Conservation (phyloP, 768 basidiomycete species). For the Lactifluus piperatus region DNA sequence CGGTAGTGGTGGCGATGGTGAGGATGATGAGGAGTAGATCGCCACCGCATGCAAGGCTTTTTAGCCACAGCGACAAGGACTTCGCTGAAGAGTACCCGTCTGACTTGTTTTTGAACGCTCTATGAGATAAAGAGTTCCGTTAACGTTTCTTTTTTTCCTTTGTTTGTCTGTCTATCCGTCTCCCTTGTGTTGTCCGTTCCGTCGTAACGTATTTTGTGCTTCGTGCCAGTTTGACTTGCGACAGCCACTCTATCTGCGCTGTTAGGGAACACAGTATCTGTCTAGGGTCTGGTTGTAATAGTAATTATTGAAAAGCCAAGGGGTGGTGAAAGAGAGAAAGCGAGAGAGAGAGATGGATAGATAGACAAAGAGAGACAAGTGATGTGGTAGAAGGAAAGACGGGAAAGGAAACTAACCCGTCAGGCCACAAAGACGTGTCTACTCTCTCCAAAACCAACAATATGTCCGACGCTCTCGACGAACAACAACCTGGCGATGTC, state of each 20-base stretch:
- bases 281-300: conserved; percentile 13
- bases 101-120: conserved; percentile 10
- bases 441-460: not conserved
- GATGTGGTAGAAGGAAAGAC: conserved; percentile 2
- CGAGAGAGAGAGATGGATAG: not conserved
- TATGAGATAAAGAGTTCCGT: conserved; percentile 9
- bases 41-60: conserved; percentile 3
- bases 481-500: conserved; percentile 12
- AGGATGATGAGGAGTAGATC: conserved; percentile 38
- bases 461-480: conserved; percentile 7
- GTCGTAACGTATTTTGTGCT: conserved; percentile 18
- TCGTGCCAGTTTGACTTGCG: conserved; percentile 6
- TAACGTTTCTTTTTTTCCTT: not conserved
- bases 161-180: not conserved
- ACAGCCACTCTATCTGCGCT: conserved; percentile 16
- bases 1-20: conserved; percentile 33
- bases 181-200: conserved; percentile 11
- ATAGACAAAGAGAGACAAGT: no score
- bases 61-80: not conserved
- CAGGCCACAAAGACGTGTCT: no score
- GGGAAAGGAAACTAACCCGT: no score
- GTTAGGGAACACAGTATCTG: conserved; percentile 12
- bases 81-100: conserved; percentile 8
- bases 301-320: conserved; percentile 15
- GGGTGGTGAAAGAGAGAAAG: not conserved